Evolutionary conservation across 345 rosid genomes (phyloP).

Genomic region (Dipteronia dyeriana): DNA sequence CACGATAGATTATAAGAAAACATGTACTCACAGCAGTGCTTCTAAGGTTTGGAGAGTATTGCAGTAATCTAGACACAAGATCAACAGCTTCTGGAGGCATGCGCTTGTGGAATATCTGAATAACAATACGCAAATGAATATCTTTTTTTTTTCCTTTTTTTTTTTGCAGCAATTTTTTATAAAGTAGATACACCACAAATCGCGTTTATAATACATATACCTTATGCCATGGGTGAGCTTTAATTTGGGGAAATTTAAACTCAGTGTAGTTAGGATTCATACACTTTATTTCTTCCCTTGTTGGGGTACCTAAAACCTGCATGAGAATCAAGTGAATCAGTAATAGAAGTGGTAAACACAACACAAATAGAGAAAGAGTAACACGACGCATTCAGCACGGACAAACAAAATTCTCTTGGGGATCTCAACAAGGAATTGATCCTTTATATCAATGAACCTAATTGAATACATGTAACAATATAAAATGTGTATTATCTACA

Average conservation of each 20-base stretch:
- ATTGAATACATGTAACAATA: not conserved
- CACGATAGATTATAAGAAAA: not conserved
- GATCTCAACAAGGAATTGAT: not conserved
- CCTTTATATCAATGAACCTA: not conserved
- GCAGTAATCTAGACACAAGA: slow-evolving; percentile 92
- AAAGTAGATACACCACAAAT: not conserved
- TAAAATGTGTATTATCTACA: not conserved
- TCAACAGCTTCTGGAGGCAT: slow-evolving; percentile 99
- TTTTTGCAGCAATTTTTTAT: not conserved
- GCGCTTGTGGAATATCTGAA: slow-evolving; percentile 88
- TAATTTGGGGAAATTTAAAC: slow-evolving; percentile 96
- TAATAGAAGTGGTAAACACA: not conserved
- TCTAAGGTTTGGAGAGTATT: slow-evolving; percentile 95
- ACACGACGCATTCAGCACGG: not conserved
- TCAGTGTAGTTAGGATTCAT: slow-evolving; percentile 99
- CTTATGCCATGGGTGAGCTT: slow-evolving; percentile 99
- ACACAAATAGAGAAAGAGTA: not conserved
- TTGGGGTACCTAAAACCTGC: slow-evolving; percentile 97
- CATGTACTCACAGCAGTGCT: slow-evolving; percentile 76
- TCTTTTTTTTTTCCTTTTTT: not conserved
- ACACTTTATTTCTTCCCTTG: slow-evolving; percentile 97
- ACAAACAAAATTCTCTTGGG: not conserved
- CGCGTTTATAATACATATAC: slow-evolving; percentile 29
- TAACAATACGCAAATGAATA: slow-evolving; percentile 13
- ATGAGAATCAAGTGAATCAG: slow-evolving; percentile 9